A percentile compares a stretch with the other conserved stretches of the same genome.
These are phyloP conservation scores for Helminthosporium solani DNA, from an alignment of 2,329 filamentous ascomycete genomes.

Conservation along the genomic window DNA sequence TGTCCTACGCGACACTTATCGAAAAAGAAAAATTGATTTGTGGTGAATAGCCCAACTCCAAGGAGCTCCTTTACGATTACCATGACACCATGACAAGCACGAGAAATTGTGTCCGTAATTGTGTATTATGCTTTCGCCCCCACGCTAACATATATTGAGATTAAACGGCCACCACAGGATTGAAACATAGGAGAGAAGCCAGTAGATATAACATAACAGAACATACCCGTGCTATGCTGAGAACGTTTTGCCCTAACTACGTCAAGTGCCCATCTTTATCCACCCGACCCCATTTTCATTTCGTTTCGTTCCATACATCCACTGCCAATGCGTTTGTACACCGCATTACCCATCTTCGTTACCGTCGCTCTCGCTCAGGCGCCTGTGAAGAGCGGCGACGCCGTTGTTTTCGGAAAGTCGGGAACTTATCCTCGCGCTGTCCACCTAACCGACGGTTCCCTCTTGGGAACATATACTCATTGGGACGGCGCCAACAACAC, in stretches of 20 bases:
- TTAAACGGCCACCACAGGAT: background rate
- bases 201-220: no score
- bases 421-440: constrained; percentile 39
- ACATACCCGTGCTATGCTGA: no score
- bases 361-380: constrained; percentile 2
- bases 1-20: no score
- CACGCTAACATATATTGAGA: background rate
- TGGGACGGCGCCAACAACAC: constrained; percentile 16
- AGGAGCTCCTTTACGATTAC: no score
- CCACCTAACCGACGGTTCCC: constrained; percentile 27
- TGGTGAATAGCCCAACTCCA: no score
- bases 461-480: constrained; percentile 28
- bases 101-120: no score
- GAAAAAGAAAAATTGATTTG: no score
- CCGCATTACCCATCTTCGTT: background rate
- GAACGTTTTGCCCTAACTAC: no score
- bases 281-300: background rate
- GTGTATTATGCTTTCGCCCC: no score
- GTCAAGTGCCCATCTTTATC: background rate
- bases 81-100: no score
- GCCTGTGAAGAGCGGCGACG: constrained; percentile 14
- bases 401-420: constrained; percentile 19
- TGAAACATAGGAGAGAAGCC: no score
- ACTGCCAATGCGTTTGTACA: constrained; percentile 1
- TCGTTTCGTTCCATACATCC: background rate